Evolutionary conservation across 1,139 yeast genomes (phyloP).

Genomic region (Debaryomyces sp.): DNA sequence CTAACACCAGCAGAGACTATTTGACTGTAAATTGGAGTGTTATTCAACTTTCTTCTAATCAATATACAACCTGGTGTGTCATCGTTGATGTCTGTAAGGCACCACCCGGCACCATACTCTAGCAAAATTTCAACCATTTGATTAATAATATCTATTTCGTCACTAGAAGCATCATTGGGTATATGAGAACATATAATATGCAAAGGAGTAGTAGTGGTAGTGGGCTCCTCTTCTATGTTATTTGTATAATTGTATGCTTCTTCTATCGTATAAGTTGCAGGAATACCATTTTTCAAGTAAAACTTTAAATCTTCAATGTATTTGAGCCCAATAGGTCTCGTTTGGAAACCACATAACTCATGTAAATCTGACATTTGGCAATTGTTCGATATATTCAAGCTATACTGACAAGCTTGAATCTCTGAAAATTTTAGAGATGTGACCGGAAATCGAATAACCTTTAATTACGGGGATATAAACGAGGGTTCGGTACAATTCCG

Average conservation of each 20-base stretch:
- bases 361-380: slow-evolving; percentile 67
- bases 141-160: slow-evolving; percentile 50
- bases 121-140: slow-evolving; percentile 66
- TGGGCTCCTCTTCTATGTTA: slow-evolving; percentile 40
- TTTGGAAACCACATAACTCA: slow-evolving; percentile 59
- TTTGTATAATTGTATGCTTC: slow-evolving; percentile 64
- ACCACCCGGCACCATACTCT: slow-evolving; percentile 94
- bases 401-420: background rate
- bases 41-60: slow-evolving; percentile 50
- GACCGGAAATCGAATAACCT: background rate
- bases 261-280: slow-evolving; percentile 81
- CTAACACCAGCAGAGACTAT: slow-evolving; percentile 88
- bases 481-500: background rate
- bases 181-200: slow-evolving; percentile 62
- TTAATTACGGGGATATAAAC: background rate
- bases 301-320: slow-evolving; percentile 48
- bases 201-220: slow-evolving; percentile 68
- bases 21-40: slow-evolving; percentile 47
- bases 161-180: slow-evolving; percentile 46
- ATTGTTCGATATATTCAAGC: background rate
- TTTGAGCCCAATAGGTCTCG: slow-evolving; percentile 55
- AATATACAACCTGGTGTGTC: slow-evolving; percentile 80
- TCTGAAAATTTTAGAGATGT: slow-evolving; percentile 8
- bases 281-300: slow-evolving; percentile 64
- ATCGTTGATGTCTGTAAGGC: slow-evolving; percentile 62